Evolutionary conservation across 2,329 filamentous ascomycete genomes (phyloP), one percentile per base, ranked within the genome.

Genomic region (Tolypocladium inflatum): DNA sequence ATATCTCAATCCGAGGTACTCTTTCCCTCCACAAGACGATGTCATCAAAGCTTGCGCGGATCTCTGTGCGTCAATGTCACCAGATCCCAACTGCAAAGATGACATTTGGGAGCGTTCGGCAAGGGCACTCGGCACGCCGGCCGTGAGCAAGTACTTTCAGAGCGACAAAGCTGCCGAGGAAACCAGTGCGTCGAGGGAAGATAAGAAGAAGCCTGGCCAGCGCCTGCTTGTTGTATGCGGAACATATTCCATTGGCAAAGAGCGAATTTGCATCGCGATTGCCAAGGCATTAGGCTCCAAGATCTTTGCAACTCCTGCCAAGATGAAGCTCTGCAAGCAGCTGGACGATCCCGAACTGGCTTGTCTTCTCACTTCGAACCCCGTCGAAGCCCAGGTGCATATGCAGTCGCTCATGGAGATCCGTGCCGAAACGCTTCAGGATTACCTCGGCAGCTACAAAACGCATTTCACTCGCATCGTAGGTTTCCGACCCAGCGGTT

Each of bases 381-480:
- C 94, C 0, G 76, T 82, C 26, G 89, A 90, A 65, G 94, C 94
- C 0, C 93, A 97, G 72, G 91, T 99, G 0, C 94, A 99, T 74
- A 97, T 99, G 92, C 95, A 96, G 65, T 91, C 89, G 66, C 80
- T 99, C 11, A 94, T 94, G 80, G 93, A 97, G 71, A 91, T 99
- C 63, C 87, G 91, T 33, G 86, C 91, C 39, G 92, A 97, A 64
- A 96, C 93, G 0, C 80, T 99, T 1, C 86, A 90, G 63, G 92
- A 96, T 60, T 99, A 99, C 67, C 82, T 97, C 7, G 84, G 87
- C 65, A 80, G 83, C 41, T 89, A 91, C 75, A 88, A 87, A 62
- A 87, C 89, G 8, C 86, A 90, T 64, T 99, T 97, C 71, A 85
- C 85, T 17, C 87, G 90, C 56, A 85, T 96, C 52, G 88, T 97